phyloP scores from a whole-genome alignment of 2,329 filamentous ascomycete genomes.

The Nothopassalora personata region DNA sequence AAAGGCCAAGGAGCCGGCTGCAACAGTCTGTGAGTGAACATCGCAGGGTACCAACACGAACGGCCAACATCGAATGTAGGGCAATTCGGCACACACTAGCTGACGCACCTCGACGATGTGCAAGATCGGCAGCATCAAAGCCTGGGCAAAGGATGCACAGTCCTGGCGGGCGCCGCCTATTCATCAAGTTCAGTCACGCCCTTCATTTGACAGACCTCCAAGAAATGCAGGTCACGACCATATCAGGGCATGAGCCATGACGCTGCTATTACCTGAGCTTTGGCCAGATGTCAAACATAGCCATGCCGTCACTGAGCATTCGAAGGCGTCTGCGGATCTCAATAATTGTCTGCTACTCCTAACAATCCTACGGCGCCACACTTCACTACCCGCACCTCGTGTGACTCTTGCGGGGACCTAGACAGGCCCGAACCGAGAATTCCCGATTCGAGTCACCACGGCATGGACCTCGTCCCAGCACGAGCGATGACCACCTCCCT shows the following conservation, averaged over 20 bases:
- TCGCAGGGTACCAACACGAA: not conserved
- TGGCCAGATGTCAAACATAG: too few species aligned
- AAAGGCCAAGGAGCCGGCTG: not conserved
- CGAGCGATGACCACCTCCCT: not conserved
- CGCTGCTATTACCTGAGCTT: too few species aligned
- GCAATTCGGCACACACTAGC: not conserved
- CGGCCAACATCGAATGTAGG: not conserved
- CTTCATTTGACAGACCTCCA: not conserved
- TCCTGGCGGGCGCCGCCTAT: not conserved
- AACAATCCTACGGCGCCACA: too few species aligned
- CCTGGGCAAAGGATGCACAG: not conserved
- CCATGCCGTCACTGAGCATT: too few species aligned
- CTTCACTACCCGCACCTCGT: too few species aligned
- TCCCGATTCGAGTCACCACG: not conserved
- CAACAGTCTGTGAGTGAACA: too few species aligned
- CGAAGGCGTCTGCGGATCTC: too few species aligned
- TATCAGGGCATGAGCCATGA: too few species aligned
- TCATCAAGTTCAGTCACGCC: not conserved
- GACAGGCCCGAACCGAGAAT: not conserved
- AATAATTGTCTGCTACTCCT: too few species aligned
- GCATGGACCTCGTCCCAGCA: not conserved
- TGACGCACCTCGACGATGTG: not conserved
- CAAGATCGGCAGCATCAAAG: not conserved
- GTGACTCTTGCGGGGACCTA: too few species aligned
- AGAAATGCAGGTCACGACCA: not conserved